A percentile compares a stretch with the other conserved stretches of the same genome.
Evolutionary conservation across 768 basidiomycete species (phyloP).

Genomic region (Lentinula lateritia): DNA sequence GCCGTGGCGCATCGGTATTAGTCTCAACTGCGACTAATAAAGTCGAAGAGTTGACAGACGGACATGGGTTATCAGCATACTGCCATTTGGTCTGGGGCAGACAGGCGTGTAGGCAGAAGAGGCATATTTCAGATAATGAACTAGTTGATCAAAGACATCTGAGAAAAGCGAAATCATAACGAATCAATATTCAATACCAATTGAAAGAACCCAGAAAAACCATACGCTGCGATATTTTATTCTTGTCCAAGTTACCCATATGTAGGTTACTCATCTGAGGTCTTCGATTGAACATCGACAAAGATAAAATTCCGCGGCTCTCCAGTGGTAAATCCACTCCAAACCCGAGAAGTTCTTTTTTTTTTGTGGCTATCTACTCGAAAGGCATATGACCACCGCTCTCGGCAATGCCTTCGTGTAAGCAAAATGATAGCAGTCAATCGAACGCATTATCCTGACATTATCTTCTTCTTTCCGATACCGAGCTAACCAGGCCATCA

Average conservation of each 20-base stretch:
- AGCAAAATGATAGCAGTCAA: not conserved
- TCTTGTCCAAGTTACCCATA: not conserved
- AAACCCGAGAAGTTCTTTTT: not conserved
- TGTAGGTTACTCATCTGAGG: too few species aligned
- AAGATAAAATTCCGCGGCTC: not conserved
- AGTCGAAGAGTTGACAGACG: not conserved
- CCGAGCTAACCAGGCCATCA: too few species aligned
- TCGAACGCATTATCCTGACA: not conserved
- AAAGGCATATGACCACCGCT: not conserved
- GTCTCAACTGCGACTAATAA: too few species aligned
- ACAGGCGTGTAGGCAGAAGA: constrained; percentile 41
- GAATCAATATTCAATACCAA: not conserved
- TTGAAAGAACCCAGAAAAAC: not conserved
- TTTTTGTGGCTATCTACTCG: not conserved
- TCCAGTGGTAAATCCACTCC: not conserved
- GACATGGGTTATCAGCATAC: constrained; percentile 29
- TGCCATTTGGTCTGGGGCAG: constrained; percentile 48
- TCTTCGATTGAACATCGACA: not conserved
- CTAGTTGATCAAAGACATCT: constrained; percentile 36
- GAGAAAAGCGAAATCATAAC: not conserved
- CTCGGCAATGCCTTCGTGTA: not conserved
- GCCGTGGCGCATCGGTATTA: not conserved
- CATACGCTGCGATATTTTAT: not conserved
- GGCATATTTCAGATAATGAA: constrained; percentile 52
- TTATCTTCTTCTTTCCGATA: too few species aligned